These are phyloP conservation scores for Mimosa pudica DNA, from an alignment of 306 rosid species.

Conservation along the genomic window DNA sequence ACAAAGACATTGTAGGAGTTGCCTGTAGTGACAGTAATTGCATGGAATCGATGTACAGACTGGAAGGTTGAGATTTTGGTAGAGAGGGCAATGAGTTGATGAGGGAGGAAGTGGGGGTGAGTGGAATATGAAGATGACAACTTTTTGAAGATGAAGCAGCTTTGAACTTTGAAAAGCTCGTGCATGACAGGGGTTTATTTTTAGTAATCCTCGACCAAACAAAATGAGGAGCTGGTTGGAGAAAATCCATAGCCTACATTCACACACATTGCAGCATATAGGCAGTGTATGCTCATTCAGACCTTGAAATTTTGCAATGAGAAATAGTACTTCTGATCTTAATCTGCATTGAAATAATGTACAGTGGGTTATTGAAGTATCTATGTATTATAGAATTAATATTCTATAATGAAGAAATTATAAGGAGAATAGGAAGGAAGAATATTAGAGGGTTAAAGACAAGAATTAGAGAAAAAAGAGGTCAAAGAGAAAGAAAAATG, in stretches of 20 bases:
- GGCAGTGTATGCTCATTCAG: background rate
- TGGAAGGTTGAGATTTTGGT: constrained; percentile 42
- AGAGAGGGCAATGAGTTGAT: constrained; percentile 50
- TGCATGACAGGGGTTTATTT: constrained; percentile 5
- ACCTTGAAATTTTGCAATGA: background rate
- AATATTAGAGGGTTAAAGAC: too few relatives aligned
- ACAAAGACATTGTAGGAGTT: constrained; percentile 69
- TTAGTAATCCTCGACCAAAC: background rate
- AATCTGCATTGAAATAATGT: background rate
- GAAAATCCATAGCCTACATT: background rate
- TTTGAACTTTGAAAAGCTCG: constrained; percentile 18
- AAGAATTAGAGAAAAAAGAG: too few relatives aligned
- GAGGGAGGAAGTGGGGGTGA: constrained; percentile 20
- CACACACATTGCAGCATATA: background rate
- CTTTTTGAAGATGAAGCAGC: constrained; percentile 15
- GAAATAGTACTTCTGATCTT: background rate
- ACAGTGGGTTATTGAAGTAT: background rate
- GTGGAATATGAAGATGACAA: constrained; percentile 19
- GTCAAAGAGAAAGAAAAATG: too few relatives aligned
- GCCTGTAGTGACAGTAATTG: constrained; percentile 66
- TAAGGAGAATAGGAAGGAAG: too few relatives aligned
- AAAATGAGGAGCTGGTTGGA: background rate
- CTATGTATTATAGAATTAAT: too few relatives aligned
- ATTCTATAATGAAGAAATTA: too few relatives aligned
- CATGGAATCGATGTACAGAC: constrained; percentile 59